phyloP scores from a whole-genome alignment of 2,329 filamentous ascomycete species.

The Penicillium sp. region DNA sequence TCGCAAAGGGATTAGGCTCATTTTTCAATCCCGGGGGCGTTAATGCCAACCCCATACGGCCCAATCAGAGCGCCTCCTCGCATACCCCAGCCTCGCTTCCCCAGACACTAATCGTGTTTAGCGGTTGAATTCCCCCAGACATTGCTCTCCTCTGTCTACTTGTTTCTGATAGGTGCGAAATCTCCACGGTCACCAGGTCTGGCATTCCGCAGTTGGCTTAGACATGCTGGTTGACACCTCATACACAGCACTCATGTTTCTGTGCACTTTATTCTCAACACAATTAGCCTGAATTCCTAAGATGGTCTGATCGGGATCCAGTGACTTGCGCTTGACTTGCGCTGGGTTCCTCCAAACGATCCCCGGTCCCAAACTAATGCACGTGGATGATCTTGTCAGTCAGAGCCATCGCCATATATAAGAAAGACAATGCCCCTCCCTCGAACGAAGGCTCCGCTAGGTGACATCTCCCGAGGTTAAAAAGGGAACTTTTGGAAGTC shows the following conservation, averaged over 20 bases:
- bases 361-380: constrained; percentile 4
- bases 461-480: not conserved
- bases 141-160: not conserved
- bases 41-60: not conserved
- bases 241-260: not conserved
- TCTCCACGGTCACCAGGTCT: not conserved
- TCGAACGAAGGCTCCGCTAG: not conserved
- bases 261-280: not conserved
- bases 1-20: constrained; percentile 16
- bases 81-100: constrained; percentile 10
- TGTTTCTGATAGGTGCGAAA: constrained; percentile 20
- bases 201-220: constrained; percentile 12
- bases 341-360: constrained; percentile 12
- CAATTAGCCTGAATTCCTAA: constrained; percentile 16
- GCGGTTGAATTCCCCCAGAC: not conserved
- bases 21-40: constrained; percentile 3
- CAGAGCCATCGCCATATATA: constrained; percentile 8
- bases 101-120: constrained; percentile 9
- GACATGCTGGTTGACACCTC: not conserved
- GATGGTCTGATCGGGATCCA: not conserved
- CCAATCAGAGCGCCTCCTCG: constrained; percentile 12
- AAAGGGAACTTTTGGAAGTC: not conserved
- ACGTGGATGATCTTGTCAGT: not conserved
- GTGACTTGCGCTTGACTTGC: not conserved
- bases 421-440: not conserved